Evolutionary conservation across 1,139 yeast species (phyloP).

Genomic region (Pichia sp.): DNA sequence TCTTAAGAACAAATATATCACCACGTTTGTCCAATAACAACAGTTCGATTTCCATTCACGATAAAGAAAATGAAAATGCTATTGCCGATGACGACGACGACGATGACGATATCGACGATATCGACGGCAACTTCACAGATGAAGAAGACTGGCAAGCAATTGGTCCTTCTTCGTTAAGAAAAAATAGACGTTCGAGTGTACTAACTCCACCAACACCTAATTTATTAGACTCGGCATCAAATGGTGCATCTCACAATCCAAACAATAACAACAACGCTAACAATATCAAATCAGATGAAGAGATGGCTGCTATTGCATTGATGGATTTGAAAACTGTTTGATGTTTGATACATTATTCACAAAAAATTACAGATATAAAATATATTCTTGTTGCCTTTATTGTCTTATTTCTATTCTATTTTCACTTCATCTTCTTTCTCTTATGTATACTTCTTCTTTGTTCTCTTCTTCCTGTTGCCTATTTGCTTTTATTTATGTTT

Average conservation of each 20-base stretch:
- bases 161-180: conserved; percentile 66
- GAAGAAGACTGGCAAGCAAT: conserved; percentile 95
- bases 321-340: conserved; percentile 50
- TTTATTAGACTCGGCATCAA: conserved; percentile 2
- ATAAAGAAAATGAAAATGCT: conserved; percentile 17
- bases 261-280: neutral
- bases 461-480: too few relatives aligned
- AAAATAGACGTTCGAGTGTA: conserved; percentile 29
- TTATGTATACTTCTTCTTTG: neutral
- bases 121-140: conserved; percentile 41
- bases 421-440: neutral
- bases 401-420: neutral
- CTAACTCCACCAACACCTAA: conserved; percentile 23
- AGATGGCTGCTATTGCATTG: conserved; percentile 60
- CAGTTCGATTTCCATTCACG: conserved; percentile 16
- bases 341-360: neutral
- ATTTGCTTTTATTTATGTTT: neutral
- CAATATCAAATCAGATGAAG: conserved; percentile 34
- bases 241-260: neutral
- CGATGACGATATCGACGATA: conserved; percentile 11
- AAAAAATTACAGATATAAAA: too few relatives aligned
- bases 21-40: conserved; percentile 24
- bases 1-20: conserved; percentile 30
- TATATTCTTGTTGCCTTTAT: too few relatives aligned
- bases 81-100: conserved; percentile 13